Evolutionary conservation across 768 basidiomycete species (phyloP), one percentile per base, ranked within the genome.

Genomic region (Phylloporus scabripes): DNA sequence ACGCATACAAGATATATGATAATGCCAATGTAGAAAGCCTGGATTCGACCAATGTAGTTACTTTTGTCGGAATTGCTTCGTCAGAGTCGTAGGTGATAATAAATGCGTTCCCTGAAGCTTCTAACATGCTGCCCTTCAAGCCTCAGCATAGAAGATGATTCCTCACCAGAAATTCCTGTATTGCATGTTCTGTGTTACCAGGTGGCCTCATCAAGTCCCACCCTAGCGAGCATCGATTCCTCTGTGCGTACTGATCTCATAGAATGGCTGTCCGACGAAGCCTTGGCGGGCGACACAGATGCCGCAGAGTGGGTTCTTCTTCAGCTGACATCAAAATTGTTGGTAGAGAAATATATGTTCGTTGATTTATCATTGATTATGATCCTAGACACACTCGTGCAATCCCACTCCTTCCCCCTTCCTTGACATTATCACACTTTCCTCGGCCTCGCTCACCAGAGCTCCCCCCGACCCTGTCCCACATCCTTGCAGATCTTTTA

Each of bases 301-400:
- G 82, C 82, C 2, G 87, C 88, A 20, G 83, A 90, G 66, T 90
- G 85, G 84, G 71, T 87, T 7, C 70, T 92, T 5, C 70, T 91
- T 23, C 70, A 75, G 37, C 60, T 74, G 39, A 72, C 85, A 14
- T 74, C 82, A 24, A 75, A 75, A 67, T 78, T 84, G 89, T 91
- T 60, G 55, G 85, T 71, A 15, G 7, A 14, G 7, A 41, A 12
- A 29, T 5, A 42, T 6, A 8, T n/a, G 34, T 42, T 5, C 23
- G 9, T 37, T 42, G 7, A 40, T 39, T 48, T 33, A 18, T 28
- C 23, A 40, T 15, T 51, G 21, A 59, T 43, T 9, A 23, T 41
- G 42, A 7, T 23, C 17, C 34, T 51, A 92, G 89, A 21, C 79
- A 86, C 70, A 81, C 82, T 24, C 78, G 85, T 34, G 71, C 73